Base-by-base conservation (phyloP, 1,284 basidiomycete genomes). In the Macrocybe sp. region DNA sequence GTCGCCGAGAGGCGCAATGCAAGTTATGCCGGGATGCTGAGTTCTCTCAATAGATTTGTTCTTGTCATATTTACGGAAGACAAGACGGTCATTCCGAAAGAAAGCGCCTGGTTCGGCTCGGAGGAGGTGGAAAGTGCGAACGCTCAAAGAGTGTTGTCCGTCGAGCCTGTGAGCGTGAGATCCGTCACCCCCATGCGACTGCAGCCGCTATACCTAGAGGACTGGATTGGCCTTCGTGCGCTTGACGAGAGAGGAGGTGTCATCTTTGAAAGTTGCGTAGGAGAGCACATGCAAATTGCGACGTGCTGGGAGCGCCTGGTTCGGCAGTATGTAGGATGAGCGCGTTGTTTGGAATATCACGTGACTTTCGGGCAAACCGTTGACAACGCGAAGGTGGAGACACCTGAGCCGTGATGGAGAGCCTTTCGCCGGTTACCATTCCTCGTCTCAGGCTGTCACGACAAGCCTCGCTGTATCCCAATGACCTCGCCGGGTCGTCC, bases 151-250 rank as follows among this genome's bases (percentile, higher is more conserved):
- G 40, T 54, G 6, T 40, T 61, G 8, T 49, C 46, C 33, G 29
- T 43, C 11, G 53, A 52, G 11, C 22, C 22, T 22, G 22, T 22
- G 22, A 22, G 22, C 22, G 22, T 4, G 22, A 66, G 66, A 59
- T 61, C 64, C 0, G 75, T 92, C 41, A 70, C 96, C 12, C 84
- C 88, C 0, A 85, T 97, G 78, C 73, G 75, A 14, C 60, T 66
- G 45, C 92, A 95, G 57, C 79, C 80, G 5, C 69, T 97, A 36
- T 99, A 97, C 66, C 63, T 61, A 2, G 78, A 92, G 45, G 91
- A 99, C 64, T 92, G 91, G 79, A 91, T 98, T 53, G 96, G 96
- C 1, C 68, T 99, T 37, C 75, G 78, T 16, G 62, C 67, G 44
- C 75, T 99, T 41, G 88, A 97, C 60, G 75, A 89, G 59, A 67